Base-by-base conservation (phyloP, 805 yeast species). In the Metschnikowia lunata region DNA sequence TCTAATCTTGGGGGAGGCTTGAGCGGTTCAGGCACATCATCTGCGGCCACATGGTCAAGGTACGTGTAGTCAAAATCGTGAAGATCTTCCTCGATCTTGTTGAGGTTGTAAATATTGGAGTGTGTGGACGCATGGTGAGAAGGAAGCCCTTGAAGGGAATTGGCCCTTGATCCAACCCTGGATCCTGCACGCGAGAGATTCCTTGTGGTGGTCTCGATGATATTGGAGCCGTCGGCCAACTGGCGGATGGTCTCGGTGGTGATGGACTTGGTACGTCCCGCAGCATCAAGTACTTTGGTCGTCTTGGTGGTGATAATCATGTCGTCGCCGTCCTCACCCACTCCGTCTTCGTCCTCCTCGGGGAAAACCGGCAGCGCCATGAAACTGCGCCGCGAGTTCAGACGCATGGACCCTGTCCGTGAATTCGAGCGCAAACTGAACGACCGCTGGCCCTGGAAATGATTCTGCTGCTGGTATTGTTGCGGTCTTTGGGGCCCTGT, bases 241-340 rank as follows among this genome's bases (percentile, higher is more conserved):
- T 70, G 67, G 49, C 76, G 71, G 26, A 79, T 66, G 0, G 80
- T 77, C 34, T 75, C 75, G 34, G 73, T 76, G 2, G 82, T 78
- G 35, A 79, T 75, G 3, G 82, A 77, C 44, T 64, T 70, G 0
- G 83, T 78, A 34, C 81, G 67, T 0, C 84, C 84, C 33, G 61
- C 64, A 6, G 66, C 60, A 45, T 76, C 82, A 44, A 66, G 66
- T 26, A 76, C 76, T 50, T 71, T 74, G 9, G 80, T 75, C 1
- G 82, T 76, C 46, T 71, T 73, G 9, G 75, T 70, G 7, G 76
- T 68, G 13, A 69, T 51, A 7, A 64, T 50, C 12, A 52, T 55
- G 13, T 56, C 59, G 26, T 50, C 59, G 1, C 43, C 54, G 10
- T 52, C 59, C 8, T 26, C 43, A 28, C 14, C 35, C 9, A 7